phyloP scores from a whole-genome alignment of 441 rosid species.

The Gossypium trilobum region DNA sequence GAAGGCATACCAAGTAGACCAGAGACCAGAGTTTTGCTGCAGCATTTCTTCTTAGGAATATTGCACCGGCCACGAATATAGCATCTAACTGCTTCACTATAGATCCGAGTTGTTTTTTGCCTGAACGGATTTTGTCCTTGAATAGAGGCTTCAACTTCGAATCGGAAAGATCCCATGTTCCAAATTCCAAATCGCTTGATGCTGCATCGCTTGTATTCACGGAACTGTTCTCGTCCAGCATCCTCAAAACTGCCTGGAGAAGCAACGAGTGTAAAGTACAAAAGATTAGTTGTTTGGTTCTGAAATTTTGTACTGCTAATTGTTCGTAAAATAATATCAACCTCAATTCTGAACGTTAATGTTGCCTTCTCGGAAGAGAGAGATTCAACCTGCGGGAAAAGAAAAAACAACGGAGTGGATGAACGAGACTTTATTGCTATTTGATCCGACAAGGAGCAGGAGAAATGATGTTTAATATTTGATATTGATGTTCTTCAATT shows the following conservation, averaged over 20 bases:
- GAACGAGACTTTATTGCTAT: not conserved
- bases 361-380: conserved; percentile 93
- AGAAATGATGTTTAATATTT: not conserved
- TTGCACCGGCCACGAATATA: conserved; percentile 63
- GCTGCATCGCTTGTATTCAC: conserved; percentile 22
- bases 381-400: conserved; percentile 58
- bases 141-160: conserved; percentile 48
- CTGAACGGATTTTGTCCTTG: conserved; percentile 55
- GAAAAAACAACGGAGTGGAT: conserved; percentile 16
- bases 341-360: conserved; percentile 79
- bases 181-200: conserved; percentile 59
- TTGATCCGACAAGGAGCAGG: not conserved
- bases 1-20: conserved; percentile 66
- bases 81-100: conserved; percentile 63
- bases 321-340: conserved; percentile 16
- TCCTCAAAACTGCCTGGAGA: conserved; percentile 61
- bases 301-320: not conserved
- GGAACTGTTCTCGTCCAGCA: conserved; percentile 65
- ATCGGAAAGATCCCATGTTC: conserved; percentile 42
- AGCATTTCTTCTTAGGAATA: conserved; percentile 67
- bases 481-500: not conserved
- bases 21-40: conserved; percentile 65
- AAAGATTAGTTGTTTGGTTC: conserved; percentile 5
- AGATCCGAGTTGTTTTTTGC: conserved; percentile 64
- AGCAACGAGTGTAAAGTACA: conserved; percentile 5